These are phyloP conservation scores for Quercus robur DNA, from an alignment of 306 rosid species.

Conservation along the genomic window DNA sequence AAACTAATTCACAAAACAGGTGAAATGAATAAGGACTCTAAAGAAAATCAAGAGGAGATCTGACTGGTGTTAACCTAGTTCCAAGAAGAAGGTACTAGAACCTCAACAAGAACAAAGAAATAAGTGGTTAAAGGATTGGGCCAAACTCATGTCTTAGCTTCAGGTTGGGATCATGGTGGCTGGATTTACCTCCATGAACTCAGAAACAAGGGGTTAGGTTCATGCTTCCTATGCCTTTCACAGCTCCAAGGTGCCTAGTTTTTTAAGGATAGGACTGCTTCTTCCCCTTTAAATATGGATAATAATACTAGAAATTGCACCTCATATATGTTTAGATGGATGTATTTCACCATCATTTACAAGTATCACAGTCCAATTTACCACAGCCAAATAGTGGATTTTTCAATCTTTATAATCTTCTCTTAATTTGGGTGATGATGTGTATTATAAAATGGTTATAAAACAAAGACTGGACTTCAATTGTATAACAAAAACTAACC, in stretches of 20 bases:
- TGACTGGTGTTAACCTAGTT: too few species aligned
- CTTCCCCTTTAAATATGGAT: neutral
- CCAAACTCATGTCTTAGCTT: neutral
- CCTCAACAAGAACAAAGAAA: neutral
- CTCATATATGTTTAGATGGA: neutral
- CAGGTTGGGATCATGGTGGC: neutral
- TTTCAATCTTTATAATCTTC: neutral
- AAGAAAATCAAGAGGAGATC: neutral
- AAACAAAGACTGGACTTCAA: neutral
- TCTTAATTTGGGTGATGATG: neutral
- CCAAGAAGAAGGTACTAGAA: too few species aligned
- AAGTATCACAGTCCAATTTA: neutral
- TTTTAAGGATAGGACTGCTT: too few species aligned
- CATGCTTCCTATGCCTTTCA: too few species aligned
- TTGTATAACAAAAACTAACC: slow-evolving; percentile 38
- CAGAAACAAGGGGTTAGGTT: neutral
- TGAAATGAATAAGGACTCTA: neutral
- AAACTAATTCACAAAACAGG: neutral
- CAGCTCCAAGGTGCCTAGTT: too few species aligned
- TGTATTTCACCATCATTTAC: neutral
- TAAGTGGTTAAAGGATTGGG: neutral
- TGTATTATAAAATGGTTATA: neutral
- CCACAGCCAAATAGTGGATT: neutral
- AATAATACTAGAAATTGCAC: neutral
- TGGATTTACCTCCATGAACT: neutral